Evolutionary conservation across 1,139 yeast genomes (phyloP).

Genomic region (Meyerozyma carpophila): DNA sequence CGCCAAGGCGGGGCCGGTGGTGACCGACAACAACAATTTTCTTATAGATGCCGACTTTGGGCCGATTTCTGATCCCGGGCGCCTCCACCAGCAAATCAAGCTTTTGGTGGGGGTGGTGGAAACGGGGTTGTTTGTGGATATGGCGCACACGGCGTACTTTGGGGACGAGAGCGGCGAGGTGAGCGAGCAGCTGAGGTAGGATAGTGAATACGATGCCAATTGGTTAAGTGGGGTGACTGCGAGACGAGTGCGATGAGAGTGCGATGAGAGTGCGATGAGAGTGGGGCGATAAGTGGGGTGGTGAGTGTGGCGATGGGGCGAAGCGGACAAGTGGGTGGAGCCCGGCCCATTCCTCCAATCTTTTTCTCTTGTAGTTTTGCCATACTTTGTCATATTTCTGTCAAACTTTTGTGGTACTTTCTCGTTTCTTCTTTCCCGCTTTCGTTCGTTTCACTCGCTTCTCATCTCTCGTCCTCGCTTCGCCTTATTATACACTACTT

Average conservation of each 20-base stretch:
- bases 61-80: constrained; percentile 53
- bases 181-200: constrained; percentile 5
- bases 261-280: neutral
- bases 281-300: too few relatives aligned
- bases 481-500: neutral
- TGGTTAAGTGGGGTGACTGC: too few relatives aligned
- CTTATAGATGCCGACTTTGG: constrained; percentile 94
- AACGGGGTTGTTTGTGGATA: constrained; percentile 76
- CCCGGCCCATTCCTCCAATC: too few relatives aligned
- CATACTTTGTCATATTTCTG: too few relatives aligned
- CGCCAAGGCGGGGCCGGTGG: constrained; percentile 97
- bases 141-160: constrained; percentile 79
- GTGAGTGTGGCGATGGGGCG: too few relatives aligned
- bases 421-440: too few relatives aligned
- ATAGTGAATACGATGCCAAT: too few relatives aligned
- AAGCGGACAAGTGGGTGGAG: too few relatives aligned
- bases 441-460: too few relatives aligned
- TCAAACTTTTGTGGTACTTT: too few relatives aligned
- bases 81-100: constrained; percentile 63
- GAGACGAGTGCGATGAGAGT: neutral
- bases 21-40: constrained; percentile 93
- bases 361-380: too few relatives aligned
- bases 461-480: too few relatives aligned
- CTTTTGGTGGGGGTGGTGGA: constrained; percentile 90
- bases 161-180: constrained; percentile 79